Percentiles rank a stretch among this genome's conserved stretches.
Conservation (phyloP, 148 eudicot genomes). For the Silene latifolia region DNA sequence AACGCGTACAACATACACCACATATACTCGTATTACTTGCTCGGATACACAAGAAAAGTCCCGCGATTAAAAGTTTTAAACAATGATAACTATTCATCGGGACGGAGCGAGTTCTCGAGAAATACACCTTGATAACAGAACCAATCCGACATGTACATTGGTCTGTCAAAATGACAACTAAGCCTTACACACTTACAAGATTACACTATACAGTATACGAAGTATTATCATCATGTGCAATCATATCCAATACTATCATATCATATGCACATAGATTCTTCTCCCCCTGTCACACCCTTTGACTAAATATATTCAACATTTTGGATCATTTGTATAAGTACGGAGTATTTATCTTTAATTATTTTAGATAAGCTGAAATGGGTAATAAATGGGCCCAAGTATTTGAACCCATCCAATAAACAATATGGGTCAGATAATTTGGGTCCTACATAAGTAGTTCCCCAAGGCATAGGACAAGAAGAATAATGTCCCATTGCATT, state of each 20-base stretch:
- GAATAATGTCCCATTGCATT: conserved; percentile 23
- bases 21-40: too few species aligned
- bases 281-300: background rate
- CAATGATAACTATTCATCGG: too few species aligned
- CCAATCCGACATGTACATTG: background rate
- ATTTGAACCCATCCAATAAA: background rate
- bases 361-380: conserved; percentile 9
- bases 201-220: too few species aligned
- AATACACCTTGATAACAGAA: too few species aligned
- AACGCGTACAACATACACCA: too few species aligned
- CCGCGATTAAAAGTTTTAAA: too few species aligned
- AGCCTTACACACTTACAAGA: background rate
- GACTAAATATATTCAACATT: background rate
- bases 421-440: conserved; percentile 9
- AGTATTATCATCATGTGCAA: background rate
- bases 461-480: conserved; percentile 22
- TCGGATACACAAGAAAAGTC: too few species aligned
- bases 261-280: background rate
- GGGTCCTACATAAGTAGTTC: conserved; percentile 25
- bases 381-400: conserved; percentile 22
- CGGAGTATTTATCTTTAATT: background rate
- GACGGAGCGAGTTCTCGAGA: too few species aligned
- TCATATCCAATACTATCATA: background rate
- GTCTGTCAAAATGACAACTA: background rate
- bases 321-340: background rate